Conservation (phyloP, 352 stramenopile genomes). For the Elongisporangium undulatum region DNA sequence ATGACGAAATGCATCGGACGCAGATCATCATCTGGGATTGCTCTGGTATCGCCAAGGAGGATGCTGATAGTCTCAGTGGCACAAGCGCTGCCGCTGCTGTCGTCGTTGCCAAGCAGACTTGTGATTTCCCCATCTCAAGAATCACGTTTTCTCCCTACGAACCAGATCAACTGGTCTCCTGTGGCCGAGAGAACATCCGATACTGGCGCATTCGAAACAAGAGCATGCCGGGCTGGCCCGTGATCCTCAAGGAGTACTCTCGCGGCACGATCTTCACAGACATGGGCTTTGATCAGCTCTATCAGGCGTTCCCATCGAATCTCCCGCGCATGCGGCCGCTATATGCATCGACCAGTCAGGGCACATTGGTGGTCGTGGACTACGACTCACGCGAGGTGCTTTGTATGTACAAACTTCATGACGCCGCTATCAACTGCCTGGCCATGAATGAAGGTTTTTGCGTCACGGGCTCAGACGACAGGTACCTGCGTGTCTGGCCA, state of each 20-base stretch:
- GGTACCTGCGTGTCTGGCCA: slow-evolving; percentile 89
- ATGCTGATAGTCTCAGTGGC: neutral
- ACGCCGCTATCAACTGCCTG: slow-evolving; percentile 78
- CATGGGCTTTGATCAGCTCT: slow-evolving; percentile 76
- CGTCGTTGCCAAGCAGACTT: slow-evolving; percentile 65
- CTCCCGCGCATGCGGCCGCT: slow-evolving; percentile 50
- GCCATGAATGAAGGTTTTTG: slow-evolving; percentile 89
- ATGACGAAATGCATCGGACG: slow-evolving; percentile 57
- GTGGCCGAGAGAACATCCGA: slow-evolving; percentile 89
- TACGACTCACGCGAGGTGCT: slow-evolving; percentile 80
- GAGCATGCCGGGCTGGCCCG: slow-evolving; percentile 65
- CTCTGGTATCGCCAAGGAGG: slow-evolving; percentile 12
- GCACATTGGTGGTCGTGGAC: slow-evolving; percentile 77
- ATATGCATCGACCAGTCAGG: slow-evolving; percentile 73
- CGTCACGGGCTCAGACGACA: slow-evolving; percentile 83
- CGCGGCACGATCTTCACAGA: slow-evolving; percentile 81
- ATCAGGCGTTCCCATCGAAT: slow-evolving; percentile 49
- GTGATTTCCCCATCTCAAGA: slow-evolving; percentile 71
- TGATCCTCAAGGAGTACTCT: slow-evolving; percentile 89
- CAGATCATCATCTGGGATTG: slow-evolving; percentile 81
- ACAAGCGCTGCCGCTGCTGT: neutral
- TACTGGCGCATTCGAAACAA: slow-evolving; percentile 80
- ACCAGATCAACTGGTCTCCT: slow-evolving; percentile 75
- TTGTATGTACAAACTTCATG: slow-evolving; percentile 89
- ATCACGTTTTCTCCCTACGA: slow-evolving; percentile 87